Evolutionary conservation across 1,284 basidiomycete genomes (phyloP).

Genomic region (Cutaneotrichosporon sp.): DNA sequence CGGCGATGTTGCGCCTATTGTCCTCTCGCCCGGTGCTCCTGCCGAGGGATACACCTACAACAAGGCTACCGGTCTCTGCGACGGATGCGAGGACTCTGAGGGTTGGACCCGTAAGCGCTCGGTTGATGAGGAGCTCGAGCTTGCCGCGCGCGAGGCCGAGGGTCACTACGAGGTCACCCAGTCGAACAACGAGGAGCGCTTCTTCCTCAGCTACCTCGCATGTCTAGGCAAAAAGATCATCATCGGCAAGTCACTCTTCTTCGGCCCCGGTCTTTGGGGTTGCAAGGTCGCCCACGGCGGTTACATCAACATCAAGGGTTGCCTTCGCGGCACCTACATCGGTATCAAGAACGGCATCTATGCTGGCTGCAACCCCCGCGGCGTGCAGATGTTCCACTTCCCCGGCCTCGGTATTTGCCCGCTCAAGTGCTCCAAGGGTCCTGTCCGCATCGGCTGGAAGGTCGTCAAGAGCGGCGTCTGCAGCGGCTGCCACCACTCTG

Average conservation of each 20-base stretch:
- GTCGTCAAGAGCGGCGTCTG: not conserved
- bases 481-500: constrained; percentile 6
- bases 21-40: constrained; percentile 2
- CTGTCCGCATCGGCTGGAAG: not conserved
- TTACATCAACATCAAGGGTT: constrained; percentile 12
- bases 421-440: constrained; percentile 6
- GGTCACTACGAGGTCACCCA: not conserved
- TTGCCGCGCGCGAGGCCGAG: constrained; percentile 2
- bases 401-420: constrained; percentile 4
- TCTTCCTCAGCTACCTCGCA: constrained; percentile 2
- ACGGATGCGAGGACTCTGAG: not conserved
- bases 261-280: constrained; percentile 9
- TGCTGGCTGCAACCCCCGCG: constrained; percentile 8
- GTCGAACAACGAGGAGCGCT: constrained; percentile 6
- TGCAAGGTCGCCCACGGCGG: constrained; percentile 7
- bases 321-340: constrained; percentile 3
- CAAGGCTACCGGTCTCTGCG: constrained; percentile 2
- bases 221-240: constrained; percentile 8
- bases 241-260: constrained; percentile 7
- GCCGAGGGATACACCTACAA: constrained; percentile 1
- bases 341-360: constrained; percentile 8
- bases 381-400: constrained; percentile 17
- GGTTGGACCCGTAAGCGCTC: constrained; percentile 1
- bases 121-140: constrained; percentile 3
- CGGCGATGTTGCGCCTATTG: constrained; percentile 12